phyloP scores from a whole-genome alignment of 2,329 filamentous ascomycete genomes.

The Fusarium sp. region DNA sequence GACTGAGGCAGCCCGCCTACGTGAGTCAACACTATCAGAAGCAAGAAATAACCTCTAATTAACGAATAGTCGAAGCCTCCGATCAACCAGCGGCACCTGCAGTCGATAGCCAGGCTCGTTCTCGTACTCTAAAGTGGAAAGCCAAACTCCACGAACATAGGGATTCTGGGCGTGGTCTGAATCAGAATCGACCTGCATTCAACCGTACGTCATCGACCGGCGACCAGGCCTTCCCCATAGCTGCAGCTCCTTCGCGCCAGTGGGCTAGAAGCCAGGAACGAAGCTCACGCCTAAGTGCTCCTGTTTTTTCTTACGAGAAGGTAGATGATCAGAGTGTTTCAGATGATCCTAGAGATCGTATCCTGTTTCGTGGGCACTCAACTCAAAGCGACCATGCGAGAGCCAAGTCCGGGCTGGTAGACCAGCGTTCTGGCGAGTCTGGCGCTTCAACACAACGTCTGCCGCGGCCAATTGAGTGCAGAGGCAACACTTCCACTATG shows the following conservation, averaged over 20 bases:
- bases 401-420: neutral
- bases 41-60: neutral
- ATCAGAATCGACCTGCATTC: neutral
- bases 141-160: neutral
- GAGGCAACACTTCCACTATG: neutral
- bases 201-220: neutral
- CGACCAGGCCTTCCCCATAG: accelerated
- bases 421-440: neutral
- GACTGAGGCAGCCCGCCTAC: neutral
- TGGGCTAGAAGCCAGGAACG: neutral
- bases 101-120: accelerated
- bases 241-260: neutral
- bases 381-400: neutral
- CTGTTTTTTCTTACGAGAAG: too few species aligned
- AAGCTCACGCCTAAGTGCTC: neutral
- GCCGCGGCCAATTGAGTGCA: neutral
- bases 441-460: neutral
- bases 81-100: neutral
- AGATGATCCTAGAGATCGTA: neutral
- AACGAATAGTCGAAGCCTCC: neutral
- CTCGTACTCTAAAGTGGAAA: neutral
- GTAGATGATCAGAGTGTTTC: neutral
- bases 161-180: neutral
- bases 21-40: neutral
- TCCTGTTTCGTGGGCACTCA: neutral